phyloP scores from a whole-genome alignment of 768 basidiomycete species.

The Panellus pusillus region DNA sequence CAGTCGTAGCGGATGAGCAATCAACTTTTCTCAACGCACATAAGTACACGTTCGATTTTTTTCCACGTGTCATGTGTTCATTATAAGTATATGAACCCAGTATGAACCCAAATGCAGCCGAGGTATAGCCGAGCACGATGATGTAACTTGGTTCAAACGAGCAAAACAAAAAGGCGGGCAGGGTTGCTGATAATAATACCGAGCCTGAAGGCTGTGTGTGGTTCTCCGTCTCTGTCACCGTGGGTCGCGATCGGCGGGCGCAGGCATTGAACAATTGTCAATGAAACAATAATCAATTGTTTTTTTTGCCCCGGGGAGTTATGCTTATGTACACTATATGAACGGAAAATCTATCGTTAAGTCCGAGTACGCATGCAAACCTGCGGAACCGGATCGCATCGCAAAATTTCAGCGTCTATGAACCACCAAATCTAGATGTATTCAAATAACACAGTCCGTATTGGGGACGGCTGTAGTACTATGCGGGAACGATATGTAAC shows the following conservation, averaged over 20 bases:
- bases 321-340: too few species aligned
- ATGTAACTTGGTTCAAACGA: too few species aligned
- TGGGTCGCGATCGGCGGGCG: too few species aligned
- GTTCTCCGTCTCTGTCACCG: not conserved
- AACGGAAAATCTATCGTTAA: not conserved
- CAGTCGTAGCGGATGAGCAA: too few species aligned
- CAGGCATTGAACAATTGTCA: not conserved
- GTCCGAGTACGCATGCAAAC: constrained; percentile 8
- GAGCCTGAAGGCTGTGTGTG: constrained; percentile 8
- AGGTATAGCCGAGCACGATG: not conserved
- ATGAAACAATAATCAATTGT: too few species aligned
- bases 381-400: not conserved
- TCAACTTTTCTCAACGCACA: too few species aligned
- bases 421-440: constrained; percentile 11
- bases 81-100: too few species aligned
- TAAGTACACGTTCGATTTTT: too few species aligned
- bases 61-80: too few species aligned
- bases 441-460: constrained; percentile 2
- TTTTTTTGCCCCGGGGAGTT: too few species aligned
- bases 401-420: not conserved
- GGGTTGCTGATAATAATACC: not conserved
- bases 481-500: not conserved
- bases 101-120: not conserved
- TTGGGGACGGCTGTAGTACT: constrained; percentile 3
- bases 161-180: too few species aligned